Base-by-base conservation (phyloP, 2,329 filamentous ascomycete species). In the Scleromitrula shiraiana region DNA sequence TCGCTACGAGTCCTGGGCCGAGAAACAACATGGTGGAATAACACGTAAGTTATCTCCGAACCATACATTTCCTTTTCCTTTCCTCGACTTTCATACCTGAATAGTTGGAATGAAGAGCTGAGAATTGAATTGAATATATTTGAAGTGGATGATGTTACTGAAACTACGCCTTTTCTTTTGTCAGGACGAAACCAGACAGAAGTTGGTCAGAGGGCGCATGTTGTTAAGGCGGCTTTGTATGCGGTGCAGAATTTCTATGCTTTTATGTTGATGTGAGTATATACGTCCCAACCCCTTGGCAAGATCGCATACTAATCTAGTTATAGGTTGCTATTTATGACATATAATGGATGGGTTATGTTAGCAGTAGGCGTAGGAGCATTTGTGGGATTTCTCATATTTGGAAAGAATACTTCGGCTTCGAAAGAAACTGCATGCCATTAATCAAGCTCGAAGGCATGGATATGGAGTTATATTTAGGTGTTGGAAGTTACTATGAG, bases 291-390 rank as follows among this genome's bases (percentile, higher is more conserved):
- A 38, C 24, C 2, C 38, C 8, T 46, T 9, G 4, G 26, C 5
- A 2, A 23, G 33, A 15, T 15, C 24, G 26, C 10, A 30, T 4
- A 45, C 40, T 37, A 46, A 48, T n/a, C 7, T 22, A 36, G 41
- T 27, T 43, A 19, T 51, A 97, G 91, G 93, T 75, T 98, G 52
- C 70, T 98, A 19, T 98, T 98, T 69, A 98, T 98, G 93, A 98
- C 93, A n/a, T 98, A 98, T 70, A 98, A 98, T 62, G 93, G 93
- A 49, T 95, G 87, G 83, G 82, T 98, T 58, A 98, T 98, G 93
- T 68, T 95, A 56, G 79, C 91, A 3, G 90, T 97, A 14, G 85
- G 85, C 0, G 71, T 94, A 8, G 93, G 93, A 14, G 90, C 91
- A 0, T 95, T 94, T 56, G 67, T 95, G 37, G 93, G 93, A 36